Conservation (phyloP, 257 asterid species). For the Solanum peruvianum region DNA sequence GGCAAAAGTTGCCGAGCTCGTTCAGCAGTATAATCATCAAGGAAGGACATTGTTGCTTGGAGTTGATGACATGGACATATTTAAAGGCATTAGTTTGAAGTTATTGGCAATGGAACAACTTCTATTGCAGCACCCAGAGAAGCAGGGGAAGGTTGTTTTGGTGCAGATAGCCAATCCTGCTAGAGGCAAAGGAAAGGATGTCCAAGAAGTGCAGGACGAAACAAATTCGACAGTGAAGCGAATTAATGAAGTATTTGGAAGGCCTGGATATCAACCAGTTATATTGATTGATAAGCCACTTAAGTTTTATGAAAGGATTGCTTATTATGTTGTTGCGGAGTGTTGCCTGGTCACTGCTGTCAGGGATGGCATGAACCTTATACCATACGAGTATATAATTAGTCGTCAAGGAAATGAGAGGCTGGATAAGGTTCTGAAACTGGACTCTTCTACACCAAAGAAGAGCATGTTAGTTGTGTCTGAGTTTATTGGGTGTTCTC, state of each 20-base stretch:
- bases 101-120: constrained; percentile 81
- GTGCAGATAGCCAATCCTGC: constrained; percentile 95
- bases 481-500: constrained; percentile 86
- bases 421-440: constrained; percentile 43
- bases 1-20: constrained; percentile 51
- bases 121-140: constrained; percentile 65
- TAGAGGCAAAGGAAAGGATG: constrained; percentile 73
- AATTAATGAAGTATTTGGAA: constrained; percentile 57
- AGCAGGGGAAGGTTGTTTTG: constrained; percentile 75
- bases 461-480: constrained; percentile 84
- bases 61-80: constrained; percentile 89
- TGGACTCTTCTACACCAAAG: constrained; percentile 28
- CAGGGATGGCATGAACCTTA: constrained; percentile 90
- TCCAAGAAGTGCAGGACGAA: constrained; percentile 79
- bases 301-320: constrained; percentile 65
- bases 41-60: constrained; percentile 75
- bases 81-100: constrained; percentile 78
- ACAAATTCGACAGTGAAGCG: constrained; percentile 55
- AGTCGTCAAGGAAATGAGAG: constrained; percentile 65
- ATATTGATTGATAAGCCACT: constrained; percentile 60
- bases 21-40: constrained; percentile 33
- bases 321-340: constrained; percentile 71
- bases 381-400: constrained; percentile 73
- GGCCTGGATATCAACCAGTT: constrained; percentile 69
- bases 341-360: constrained; percentile 91